Evolutionary conservation across 768 basidiomycete species (phyloP), one percentile per base, ranked within the genome.

Genomic region (Mycena galopus): DNA sequence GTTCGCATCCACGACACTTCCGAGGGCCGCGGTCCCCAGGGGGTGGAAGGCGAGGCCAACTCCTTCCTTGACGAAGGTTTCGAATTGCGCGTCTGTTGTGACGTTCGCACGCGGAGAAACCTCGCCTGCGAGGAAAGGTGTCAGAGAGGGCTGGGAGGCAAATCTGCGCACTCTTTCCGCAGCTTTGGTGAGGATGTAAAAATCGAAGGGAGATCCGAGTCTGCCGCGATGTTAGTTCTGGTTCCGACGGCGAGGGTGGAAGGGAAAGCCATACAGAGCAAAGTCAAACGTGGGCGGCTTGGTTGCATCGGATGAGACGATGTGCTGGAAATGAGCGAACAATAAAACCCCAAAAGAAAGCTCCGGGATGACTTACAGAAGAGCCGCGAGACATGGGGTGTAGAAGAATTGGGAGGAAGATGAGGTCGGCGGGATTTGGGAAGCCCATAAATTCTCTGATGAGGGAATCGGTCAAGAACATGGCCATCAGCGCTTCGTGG

Each of bases 371-470:
- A 64, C 62, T 2, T 25, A 64, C 62, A 35, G 62, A 64, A 5
- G 62, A 64, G 16, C 47, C 62, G 30, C 62, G 47, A 35, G 62
- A 64, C 62, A 64, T 64, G 47, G 62, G 27, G 19, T 32, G 55
- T 14, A 56, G 55, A 11, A 32, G 16, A 8, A 56, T 56, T 17
- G 55, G 55, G 14, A 64, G 17, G 62, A 64, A 64, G 33, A 64
- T 51, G 21, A 64, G 47, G 47, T 29, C 23, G 17, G 47, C 29
- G 30, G 62, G 62, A 25, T 63, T 61, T 37, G 39, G 60, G 39
- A 64, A 64, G 21, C 62, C 21, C 62, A 64, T 64, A 21, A 64
- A 64, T 19, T 64, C 62, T 14, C 51, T 8, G 47, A 64, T 56
- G 16, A 19, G 16, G 29, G 55, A 56, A 21, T 56, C 55, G 1